phyloP scores from a whole-genome alignment of 805 yeast species.

The Hanseniaspora taiwanica region DNA sequence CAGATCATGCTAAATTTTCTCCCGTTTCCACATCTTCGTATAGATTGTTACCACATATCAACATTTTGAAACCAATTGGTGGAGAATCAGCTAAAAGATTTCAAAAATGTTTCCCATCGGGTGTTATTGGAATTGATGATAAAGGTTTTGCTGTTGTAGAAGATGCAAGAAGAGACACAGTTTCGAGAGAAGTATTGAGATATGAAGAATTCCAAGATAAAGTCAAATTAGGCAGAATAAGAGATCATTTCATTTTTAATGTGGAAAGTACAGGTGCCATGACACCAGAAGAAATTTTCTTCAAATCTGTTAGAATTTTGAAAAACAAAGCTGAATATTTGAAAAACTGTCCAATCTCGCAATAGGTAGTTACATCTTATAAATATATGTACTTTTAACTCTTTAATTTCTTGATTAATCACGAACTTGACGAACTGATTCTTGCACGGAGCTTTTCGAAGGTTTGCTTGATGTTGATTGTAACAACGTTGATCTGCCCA shows the following conservation, averaged over 20 bases:
- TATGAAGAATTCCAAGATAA: conserved; percentile 83
- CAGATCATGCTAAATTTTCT: conserved; percentile 94
- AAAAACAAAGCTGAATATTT: conserved; percentile 74
- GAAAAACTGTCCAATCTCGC: conserved; percentile 65
- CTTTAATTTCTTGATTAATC: no score
- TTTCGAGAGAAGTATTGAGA: conserved; percentile 89
- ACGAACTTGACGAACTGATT: neutral
- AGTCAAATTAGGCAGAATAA: conserved; percentile 79
- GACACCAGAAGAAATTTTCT: conserved; percentile 92
- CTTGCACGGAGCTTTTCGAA: conserved; percentile 11
- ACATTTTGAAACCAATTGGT: conserved; percentile 56
- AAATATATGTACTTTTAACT: neutral
- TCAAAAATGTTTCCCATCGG: conserved; percentile 84
- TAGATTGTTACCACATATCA: conserved; percentile 79
- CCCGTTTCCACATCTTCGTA: conserved; percentile 97
- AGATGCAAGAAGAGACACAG: conserved; percentile 92
- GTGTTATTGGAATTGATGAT: conserved; percentile 65
- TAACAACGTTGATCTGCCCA: conserved; percentile 27
- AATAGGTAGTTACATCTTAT: conserved; percentile 22
- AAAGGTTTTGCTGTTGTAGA: conserved; percentile 61
- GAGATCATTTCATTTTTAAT: conserved; percentile 88
- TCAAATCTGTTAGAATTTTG: conserved; percentile 76
- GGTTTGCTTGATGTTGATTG: conserved; percentile 23
- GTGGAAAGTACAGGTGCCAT: conserved; percentile 94
- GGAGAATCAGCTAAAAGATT: conserved; percentile 71